These are phyloP conservation scores for Neoboletus brunneissimus DNA, from an alignment of 768 basidiomycete genomes.

Conservation along the genomic window DNA sequence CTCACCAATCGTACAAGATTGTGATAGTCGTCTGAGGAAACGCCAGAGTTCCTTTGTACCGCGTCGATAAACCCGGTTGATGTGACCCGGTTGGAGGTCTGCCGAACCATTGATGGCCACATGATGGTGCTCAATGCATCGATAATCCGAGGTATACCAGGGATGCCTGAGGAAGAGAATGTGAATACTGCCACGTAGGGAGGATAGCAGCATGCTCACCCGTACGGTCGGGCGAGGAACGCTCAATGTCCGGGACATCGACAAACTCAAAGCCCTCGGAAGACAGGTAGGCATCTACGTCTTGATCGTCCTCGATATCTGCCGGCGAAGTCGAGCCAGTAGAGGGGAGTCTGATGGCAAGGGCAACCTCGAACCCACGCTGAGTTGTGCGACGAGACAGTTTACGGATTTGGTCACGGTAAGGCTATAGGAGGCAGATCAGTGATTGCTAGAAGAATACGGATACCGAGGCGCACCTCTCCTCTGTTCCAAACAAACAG, in stretches of 20 bases:
- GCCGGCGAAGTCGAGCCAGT: conserved; percentile 14
- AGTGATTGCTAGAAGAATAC: background rate
- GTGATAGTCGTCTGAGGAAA: conserved; percentile 20
- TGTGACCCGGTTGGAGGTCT: conserved; percentile 1
- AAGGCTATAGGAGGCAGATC: conserved; percentile 42
- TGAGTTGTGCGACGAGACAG: conserved; percentile 47
- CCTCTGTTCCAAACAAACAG: conserved; percentile 69
- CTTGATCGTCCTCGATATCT: conserved; percentile 46
- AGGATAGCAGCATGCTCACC: conserved; percentile 11
- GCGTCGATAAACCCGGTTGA: background rate
- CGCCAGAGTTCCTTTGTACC: background rate
- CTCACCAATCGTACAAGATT: conserved; percentile 23
- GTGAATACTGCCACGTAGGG: background rate
- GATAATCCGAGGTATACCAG: conserved; percentile 61
- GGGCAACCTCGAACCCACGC: conserved; percentile 65
- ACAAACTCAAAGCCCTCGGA: conserved; percentile 77
- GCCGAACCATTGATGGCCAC: conserved; percentile 74
- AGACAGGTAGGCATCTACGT: conserved; percentile 64
- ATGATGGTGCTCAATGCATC: conserved; percentile 84
- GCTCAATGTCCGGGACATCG: conserved; percentile 34
- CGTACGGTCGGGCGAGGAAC: conserved; percentile 8
- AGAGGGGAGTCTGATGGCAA: conserved; percentile 58
- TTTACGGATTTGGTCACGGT: conserved; percentile 51
- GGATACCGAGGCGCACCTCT: conserved; percentile 47
- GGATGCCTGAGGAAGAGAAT: conserved; percentile 38